Conservation (phyloP, 2,329 filamentous ascomycete species). For the Ophiognomonia clavigignenti-juglandacearum region DNA sequence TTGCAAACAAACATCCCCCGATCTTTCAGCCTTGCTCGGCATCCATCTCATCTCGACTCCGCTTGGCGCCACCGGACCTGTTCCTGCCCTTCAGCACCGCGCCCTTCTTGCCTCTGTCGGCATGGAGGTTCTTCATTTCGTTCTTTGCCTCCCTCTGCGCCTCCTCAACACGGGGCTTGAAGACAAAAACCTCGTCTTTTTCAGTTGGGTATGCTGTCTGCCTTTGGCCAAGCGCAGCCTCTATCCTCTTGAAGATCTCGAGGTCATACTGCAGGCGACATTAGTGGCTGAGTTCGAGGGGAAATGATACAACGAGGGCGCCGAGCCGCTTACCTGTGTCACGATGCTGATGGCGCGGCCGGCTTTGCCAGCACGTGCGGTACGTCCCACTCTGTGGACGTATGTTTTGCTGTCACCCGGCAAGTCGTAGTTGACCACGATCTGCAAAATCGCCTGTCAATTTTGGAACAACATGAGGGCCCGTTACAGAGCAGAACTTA, state of each 20-base stretch:
- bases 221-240: constrained; percentile 75
- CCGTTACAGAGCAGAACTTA: constrained; percentile 13
- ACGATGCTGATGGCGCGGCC: constrained; percentile 77
- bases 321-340: constrained; percentile 50
- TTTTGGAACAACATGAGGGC: background rate
- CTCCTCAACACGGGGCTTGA: constrained; percentile 72
- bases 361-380: constrained; percentile 79
- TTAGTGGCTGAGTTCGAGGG: background rate
- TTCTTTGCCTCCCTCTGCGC: constrained; percentile 74
- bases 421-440: constrained; percentile 56
- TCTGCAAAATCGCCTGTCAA: background rate
- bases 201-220: constrained; percentile 63
- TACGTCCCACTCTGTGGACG: constrained; percentile 83
- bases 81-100: constrained; percentile 41
- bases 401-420: constrained; percentile 86
- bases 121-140: constrained; percentile 77
- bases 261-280: constrained; percentile 45
- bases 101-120: constrained; percentile 58
- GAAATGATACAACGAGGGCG: background rate
- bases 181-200: constrained; percentile 82
- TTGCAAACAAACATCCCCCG: too few relatives aligned
- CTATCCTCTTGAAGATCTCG: constrained; percentile 75
- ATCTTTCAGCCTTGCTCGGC: constrained; percentile 59
- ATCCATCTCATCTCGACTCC: constrained; percentile 62
- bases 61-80: constrained; percentile 37